phyloP scores from a whole-genome alignment of 129 eudicot genomes.

The Chrysanthemum seticuspe region DNA sequence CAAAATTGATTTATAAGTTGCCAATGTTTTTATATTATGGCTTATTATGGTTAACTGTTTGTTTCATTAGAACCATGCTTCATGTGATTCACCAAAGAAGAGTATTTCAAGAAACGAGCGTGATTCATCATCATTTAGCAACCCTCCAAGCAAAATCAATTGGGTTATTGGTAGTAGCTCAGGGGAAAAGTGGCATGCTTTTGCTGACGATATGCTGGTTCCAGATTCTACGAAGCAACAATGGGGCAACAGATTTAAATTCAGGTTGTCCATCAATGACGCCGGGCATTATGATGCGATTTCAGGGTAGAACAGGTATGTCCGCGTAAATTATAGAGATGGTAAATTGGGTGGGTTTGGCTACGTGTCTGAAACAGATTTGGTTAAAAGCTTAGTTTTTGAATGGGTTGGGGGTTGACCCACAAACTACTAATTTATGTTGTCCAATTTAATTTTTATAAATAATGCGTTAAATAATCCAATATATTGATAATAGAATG shows the following conservation, averaged over 20 bases:
- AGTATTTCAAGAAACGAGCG: constrained; percentile 19
- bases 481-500: no score
- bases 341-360: not conserved
- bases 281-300: not conserved
- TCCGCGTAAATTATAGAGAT: not conserved
- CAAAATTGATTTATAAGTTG: not conserved
- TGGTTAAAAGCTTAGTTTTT: no score
- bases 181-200: constrained; percentile 67
- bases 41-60: not conserved
- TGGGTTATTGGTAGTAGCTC: constrained; percentile 62
- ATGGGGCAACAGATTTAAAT: constrained; percentile 61
- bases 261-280: constrained; percentile 35
- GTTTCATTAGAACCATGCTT: constrained; percentile 34
- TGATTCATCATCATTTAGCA: constrained; percentile 35
- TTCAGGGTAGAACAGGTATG: constrained; percentile 36
- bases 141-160: constrained; percentile 59
- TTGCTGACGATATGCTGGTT: constrained; percentile 39
- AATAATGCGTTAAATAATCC: no score
- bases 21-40: not conserved
- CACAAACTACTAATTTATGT: no score
- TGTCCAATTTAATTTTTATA: no score
- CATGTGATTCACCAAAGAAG: constrained; percentile 38
- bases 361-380: not conserved
- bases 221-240: constrained; percentile 55
- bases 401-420: no score